These are phyloP conservation scores for Singerocomus rubriflavus DNA, from an alignment of 1,284 basidiomycete genomes.

Conservation along the genomic window DNA sequence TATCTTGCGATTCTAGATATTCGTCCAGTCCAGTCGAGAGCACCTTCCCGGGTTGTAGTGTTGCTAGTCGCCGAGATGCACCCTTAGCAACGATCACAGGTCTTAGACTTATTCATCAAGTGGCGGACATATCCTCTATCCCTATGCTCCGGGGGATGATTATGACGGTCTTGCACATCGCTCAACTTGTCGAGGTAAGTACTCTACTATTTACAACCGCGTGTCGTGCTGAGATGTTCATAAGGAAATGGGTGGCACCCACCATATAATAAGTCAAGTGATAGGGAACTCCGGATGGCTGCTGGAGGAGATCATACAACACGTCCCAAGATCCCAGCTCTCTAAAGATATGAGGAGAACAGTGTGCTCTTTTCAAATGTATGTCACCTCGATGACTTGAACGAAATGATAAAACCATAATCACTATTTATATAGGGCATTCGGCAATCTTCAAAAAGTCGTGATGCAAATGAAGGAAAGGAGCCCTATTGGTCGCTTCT, in stretches of 20 bases:
- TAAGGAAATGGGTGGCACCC: slow-evolving; percentile 16
- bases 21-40: background rate
- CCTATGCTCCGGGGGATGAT: slow-evolving; percentile 14
- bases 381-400: background rate
- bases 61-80: background rate
- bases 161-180: slow-evolving; percentile 9
- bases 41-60: slow-evolving; percentile 4
- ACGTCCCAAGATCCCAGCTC: background rate
- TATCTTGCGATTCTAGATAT: background rate
- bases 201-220: rapidly evolving
- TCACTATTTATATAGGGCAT: slow-evolving; percentile 10
- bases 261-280: slow-evolving; percentile 17
- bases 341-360: background rate
- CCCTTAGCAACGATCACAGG: slow-evolving; percentile 6
- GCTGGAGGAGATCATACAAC: slow-evolving; percentile 12
- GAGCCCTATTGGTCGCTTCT: slow-evolving; percentile 5
- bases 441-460: slow-evolving; percentile 6
- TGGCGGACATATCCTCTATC: slow-evolving; percentile 11
- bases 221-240: background rate
- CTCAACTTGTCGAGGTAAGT: slow-evolving; percentile 16
- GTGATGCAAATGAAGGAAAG: slow-evolving; percentile 14
- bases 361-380: slow-evolving; percentile 8
- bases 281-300: slow-evolving; percentile 18
- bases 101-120: slow-evolving; percentile 11
- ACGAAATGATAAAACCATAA: background rate